Evolutionary conservation across 805 yeast genomes (phyloP).

Genomic region (Lipomyces orientalis): DNA sequence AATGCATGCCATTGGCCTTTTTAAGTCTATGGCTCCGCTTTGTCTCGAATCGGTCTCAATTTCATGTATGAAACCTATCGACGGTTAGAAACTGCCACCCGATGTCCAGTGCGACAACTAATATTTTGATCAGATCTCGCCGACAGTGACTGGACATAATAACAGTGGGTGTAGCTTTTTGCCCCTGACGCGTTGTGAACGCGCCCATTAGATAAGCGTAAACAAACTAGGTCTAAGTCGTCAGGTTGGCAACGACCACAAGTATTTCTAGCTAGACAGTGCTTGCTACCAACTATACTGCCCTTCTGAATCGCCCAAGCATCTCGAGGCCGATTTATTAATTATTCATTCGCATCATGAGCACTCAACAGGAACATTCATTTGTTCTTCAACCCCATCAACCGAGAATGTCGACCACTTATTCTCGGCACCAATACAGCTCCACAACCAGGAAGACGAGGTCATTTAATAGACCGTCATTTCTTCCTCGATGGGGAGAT

Average conservation of each 20-base stretch:
- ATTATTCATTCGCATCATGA: background rate
- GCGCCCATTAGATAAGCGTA: background rate
- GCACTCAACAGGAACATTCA: background rate
- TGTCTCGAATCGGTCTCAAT: no score
- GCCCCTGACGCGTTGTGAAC: constrained; percentile 2
- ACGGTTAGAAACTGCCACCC: no score
- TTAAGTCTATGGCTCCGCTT: no score
- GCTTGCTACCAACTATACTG: background rate
- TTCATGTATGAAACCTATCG: no score
- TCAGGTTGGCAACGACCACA: background rate
- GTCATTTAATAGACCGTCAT: background rate
- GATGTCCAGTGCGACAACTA: no score
- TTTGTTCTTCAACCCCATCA: background rate
- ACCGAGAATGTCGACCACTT: background rate
- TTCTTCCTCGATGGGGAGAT: background rate
- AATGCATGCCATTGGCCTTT: no score
- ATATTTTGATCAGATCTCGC: no score
- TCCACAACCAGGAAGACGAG: constrained; percentile 1
- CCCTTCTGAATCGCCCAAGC: background rate
- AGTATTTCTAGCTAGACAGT: background rate
- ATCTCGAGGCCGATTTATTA: background rate
- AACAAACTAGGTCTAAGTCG: background rate
- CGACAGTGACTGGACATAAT: no score
- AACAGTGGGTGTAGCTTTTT: background rate
- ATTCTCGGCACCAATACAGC: constrained; percentile 1